Base-by-base conservation (phyloP, 2,329 filamentous ascomycete species). In the Claviceps sp. region DNA sequence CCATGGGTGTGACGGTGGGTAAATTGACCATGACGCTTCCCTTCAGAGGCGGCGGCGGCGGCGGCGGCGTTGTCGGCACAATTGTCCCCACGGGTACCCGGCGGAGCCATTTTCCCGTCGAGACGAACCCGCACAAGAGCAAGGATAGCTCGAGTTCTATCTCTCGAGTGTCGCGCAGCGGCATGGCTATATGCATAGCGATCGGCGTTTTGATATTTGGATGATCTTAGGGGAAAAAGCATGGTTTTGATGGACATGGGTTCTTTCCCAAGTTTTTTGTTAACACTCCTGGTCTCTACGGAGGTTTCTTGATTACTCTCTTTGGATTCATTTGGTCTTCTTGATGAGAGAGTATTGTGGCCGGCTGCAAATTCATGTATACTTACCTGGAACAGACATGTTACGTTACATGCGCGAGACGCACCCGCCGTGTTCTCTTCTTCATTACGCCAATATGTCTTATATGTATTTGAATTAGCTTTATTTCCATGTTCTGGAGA, bases 21-120 rank as follows among this genome's bases (percentile, higher is more conserved):
- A 72, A 72, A 0, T 64, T 75, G 54, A 77, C 67, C 4, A 58
- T 77, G 24, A 56, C 61, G 5, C 70, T 68, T 50, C 75, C 75
- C 0, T 72, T 76, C 54, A 73, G 69, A 2, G 65, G 68, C 3
- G 72, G 67, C 1, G 63, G 67, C 14, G 63, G 67, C 14, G 73
- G 70, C 2, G 65, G 69, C 4, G 72, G 67, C 1, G 63, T 67
- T 14, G 67, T 70, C 3, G 68, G 70, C 0, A 70, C 68, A 5
- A 67, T 76, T n/a, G 61, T 60, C 5, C 64, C 64, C 11, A 60
- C 63, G 14, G 60, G 54, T 45, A 66, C 61, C 37, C 55, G 51
- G 44, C 53, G 55, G 14, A 54, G 52, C 7, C 55, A 52, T 11
- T 36, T 59, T 8, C 62, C 65, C 7, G 37, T 46, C 3, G 56